Evolutionary conservation across 2,329 filamentous ascomycete species (phyloP), one percentile per base, ranked within the genome.

Genomic region (Amauroascus niger): DNA sequence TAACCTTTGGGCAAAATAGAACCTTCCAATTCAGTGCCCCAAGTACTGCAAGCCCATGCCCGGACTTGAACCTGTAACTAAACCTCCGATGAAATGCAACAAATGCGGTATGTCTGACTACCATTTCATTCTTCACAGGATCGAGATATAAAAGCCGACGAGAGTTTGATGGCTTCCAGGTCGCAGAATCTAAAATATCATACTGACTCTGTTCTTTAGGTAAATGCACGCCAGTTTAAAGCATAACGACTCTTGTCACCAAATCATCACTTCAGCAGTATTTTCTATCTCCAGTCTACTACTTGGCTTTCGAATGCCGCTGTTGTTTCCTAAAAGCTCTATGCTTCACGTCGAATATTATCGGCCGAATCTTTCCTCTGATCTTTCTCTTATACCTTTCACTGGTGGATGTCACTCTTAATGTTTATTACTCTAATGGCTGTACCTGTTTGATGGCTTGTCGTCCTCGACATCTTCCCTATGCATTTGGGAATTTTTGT

Each of bases 21-120:
- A 39, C 8, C 28, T 52, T 28, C 50, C 50, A 26, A 52, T 52
- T 28, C 40, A 52, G 20, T 46, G 30, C 32, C 50, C 50, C 20
- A 39, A 37, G 20, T 30, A 44, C 50, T 52, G 50, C 41, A 45
- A 39, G 41, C 50, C 50, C 22, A 35, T 52, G 18, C 50, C 40
- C 13, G 50, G 33, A 37, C 40, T 52, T 39, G 50, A 46, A 2
- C 46, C 46, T 3, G 46, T 35, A 41, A 16, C 32, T 11, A 37
- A 39, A 9, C 46, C 46, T 7, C 46, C 32, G 16, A 39, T 24
- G 33, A 37, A 37, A 11, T 49, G 46, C 46, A 39, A 37, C n/a
- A 49, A 49, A 14, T 49, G 46, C 14, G 46, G 46, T 49, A 39
- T n/a, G 46, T 49, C 11, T 26, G 7, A 22, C 26, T 20, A 40